Evolutionary conservation across 2,329 filamentous ascomycete genomes (phyloP).

Genomic region (Sporothrix phasma): DNA sequence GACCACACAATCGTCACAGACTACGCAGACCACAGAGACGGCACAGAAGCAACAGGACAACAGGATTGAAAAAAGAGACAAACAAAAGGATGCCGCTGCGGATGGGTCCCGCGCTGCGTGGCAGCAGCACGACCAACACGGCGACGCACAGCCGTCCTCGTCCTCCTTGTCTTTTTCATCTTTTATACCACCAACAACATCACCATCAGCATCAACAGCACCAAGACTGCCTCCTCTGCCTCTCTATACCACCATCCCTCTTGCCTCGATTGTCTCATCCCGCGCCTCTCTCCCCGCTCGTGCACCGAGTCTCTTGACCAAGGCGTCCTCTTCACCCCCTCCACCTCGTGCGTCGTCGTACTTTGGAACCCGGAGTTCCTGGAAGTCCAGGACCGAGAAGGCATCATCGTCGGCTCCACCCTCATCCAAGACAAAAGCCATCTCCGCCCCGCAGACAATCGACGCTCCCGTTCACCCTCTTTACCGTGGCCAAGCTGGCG

Average conservation of each 20-base stretch:
- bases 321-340: neutral
- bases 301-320: neutral
- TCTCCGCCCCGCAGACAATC: neutral
- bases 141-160: neutral
- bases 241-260: neutral
- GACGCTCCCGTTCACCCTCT: neutral
- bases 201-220: neutral
- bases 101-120: neutral
- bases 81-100: neutral
- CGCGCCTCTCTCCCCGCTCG: neutral
- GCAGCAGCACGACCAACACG: neutral
- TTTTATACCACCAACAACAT: neutral
- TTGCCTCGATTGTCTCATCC: neutral
- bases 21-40: neutral
- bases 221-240: neutral
- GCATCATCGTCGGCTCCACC: neutral
- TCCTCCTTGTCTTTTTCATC: neutral
- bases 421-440: too few relatives aligned
- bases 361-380: neutral
- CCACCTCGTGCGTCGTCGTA: neutral
- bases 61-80: neutral
- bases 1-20: neutral
- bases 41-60: neutral
- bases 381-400: neutral
- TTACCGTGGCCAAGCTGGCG: neutral